Base-by-base conservation (phyloP, 2,329 filamentous ascomycete species). In the Graphilbum sp. region DNA sequence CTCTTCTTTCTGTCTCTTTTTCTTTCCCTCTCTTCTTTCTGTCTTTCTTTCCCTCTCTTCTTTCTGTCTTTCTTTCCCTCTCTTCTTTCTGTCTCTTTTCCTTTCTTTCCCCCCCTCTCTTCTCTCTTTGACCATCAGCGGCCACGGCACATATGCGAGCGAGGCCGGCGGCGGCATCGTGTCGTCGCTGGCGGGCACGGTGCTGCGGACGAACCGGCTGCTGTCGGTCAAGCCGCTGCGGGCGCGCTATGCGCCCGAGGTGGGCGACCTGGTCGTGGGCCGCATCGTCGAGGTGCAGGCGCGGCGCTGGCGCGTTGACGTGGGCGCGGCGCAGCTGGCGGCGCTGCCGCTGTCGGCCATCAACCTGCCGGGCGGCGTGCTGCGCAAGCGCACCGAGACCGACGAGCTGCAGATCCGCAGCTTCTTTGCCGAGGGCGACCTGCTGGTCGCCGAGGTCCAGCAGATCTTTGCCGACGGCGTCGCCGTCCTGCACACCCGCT, bases 321-420 rank as follows among this genome's bases (percentile, higher is more conserved):
- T 98, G 35, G 81, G 84, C 36, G 85, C 84, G 19, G 79, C 85
- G 0, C 75, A 93, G 52, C 77, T 95, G 6, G 88, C 90, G 4
- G 72, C 78, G 34, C 68, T 98, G 10, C 84, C 86, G 16, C 75
- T 98, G 32, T 83, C 76, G 38, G 80, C 81, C 43, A 96, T 98
- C 60, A 98, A 98, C 55, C 65, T 98, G 3, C 90, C 90, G 0
- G 90, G 90, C 40, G 90, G 90, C 25, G 93, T 94, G 46, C 66
- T 95, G 50, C 75, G 90, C 41, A 82, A 88, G 54, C 71, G 90
- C 46, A 98, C 90, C 21, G 87, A 88, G 52, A 92, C 90, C 15
- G 90, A 98, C 57, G 90, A 96, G 63, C 68, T 98, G 50, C 90
- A 96, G 60, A 96, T 98, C 58, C 75, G 90, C 36, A 84, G 77